Base-by-base conservation (phyloP, 1,139 yeast species). In the Hansenula sp. region DNA sequence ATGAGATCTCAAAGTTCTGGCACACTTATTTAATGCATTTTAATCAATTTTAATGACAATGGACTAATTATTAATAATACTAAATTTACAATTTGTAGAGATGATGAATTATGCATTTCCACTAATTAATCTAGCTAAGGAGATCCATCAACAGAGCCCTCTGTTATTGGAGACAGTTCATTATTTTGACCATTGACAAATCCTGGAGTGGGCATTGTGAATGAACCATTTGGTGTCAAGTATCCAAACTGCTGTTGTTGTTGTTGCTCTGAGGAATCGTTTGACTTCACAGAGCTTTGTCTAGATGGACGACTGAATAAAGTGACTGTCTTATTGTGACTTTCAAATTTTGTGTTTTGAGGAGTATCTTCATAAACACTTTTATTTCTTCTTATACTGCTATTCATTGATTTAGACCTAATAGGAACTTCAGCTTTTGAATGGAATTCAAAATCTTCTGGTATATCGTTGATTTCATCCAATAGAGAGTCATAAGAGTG, bases 391-490 rank as follows among this genome's bases (percentile, higher is more conserved):
- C 41, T 48, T 3, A 44, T 29, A 14, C 45, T 42, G 21, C 55
- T 49, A 12, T 47, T 47, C 12, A 59, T 45, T 1, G 58, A 44
- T 41, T 40, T 56, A 7, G 47, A 30, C 2, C 44, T 6, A 8
- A 10, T 11, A 4, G 26, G 26, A 6, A 10, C 13, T 34, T 38
- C 21, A 14, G 32, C 28, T 30, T 32, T 52, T 18, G 66, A 68
- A 11, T 70, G 72, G 51, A 75, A 77, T 39, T 77, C 79, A 51
- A 61, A 78, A 49, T 79, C 85, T 52, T 76, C 83, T 0, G 85
- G 84, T 3, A 79, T 60, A 35, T 62, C 69, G 50, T 80, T 54
- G 40, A 50, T 53, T 38, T 53, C 57, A 40, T 55, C 60, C 22
- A 52, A 27, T 1, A 52, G 31, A 0, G 57, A 53, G 16, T 54